These are phyloP conservation scores for Pythium phragmiticola DNA, from an alignment of 352 stramenopile genomes.

Conservation along the genomic window DNA sequence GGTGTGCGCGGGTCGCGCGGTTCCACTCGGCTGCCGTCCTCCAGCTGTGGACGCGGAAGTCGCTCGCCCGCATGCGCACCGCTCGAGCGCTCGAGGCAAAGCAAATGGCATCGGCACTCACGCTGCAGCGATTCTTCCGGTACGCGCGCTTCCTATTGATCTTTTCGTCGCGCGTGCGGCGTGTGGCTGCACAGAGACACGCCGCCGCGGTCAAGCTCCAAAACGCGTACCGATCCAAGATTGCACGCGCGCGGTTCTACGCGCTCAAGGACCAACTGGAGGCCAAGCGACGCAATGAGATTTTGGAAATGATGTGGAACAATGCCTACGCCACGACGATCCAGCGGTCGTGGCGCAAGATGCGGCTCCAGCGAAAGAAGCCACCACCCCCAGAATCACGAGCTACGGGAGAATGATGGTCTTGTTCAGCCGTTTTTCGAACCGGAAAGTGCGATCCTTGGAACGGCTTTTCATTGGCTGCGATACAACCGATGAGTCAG, in stretches of 20 bases:
- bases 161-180: constrained; percentile 42
- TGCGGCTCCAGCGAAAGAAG: constrained; percentile 1
- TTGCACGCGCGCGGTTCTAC: constrained; percentile 54
- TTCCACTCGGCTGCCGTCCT: constrained; percentile 59
- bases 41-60: constrained; percentile 51
- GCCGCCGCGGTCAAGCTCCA: constrained; percentile 47
- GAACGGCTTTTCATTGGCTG: background rate
- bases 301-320: constrained; percentile 63
- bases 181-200: constrained; percentile 26
- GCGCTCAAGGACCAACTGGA: constrained; percentile 62
- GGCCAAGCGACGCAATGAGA: constrained; percentile 43
- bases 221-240: constrained; percentile 59
- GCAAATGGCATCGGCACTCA: constrained; percentile 19
- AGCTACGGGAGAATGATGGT: constrained; percentile 18
- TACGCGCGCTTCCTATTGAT: constrained; percentile 33
- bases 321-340: constrained; percentile 73
- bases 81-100: constrained; percentile 18
- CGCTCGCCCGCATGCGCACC: constrained; percentile 26
- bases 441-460: constrained; percentile 7
- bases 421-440: background rate
- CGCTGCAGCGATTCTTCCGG: constrained; percentile 54
- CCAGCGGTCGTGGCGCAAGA: constrained; percentile 55
- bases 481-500: background rate
- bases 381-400: background rate
- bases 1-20: constrained; percentile 38